These are phyloP conservation scores for Coprinopsis sp. DNA, from an alignment of 768 basidiomycete species.

Conservation along the genomic window DNA sequence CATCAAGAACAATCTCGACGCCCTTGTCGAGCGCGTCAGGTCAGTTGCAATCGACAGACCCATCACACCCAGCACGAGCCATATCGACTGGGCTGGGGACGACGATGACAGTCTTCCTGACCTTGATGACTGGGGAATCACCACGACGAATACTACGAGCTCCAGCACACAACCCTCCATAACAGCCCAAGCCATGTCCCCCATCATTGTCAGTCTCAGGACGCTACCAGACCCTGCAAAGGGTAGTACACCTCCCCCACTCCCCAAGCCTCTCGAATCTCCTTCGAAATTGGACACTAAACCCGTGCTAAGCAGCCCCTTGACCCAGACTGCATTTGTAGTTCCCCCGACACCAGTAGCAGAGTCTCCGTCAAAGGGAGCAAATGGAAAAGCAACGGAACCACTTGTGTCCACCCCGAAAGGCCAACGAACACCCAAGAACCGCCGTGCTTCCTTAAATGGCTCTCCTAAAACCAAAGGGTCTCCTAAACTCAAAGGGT, in stretches of 20 bases:
- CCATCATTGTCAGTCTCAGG: constrained; percentile 60
- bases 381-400: too few species aligned
- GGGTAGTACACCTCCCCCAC: constrained; percentile 12
- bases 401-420: too few species aligned
- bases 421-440: too few species aligned
- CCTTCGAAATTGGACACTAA: too few species aligned
- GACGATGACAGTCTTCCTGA: constrained; percentile 81
- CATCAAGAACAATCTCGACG: constrained; percentile 62
- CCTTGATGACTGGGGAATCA: constrained; percentile 81
- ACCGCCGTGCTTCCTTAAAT: too few species aligned
- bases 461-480: too few species aligned
- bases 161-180: constrained; percentile 19
- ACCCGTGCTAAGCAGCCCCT: too few species aligned
- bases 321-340: too few species aligned
- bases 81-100: constrained; percentile 88
- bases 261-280: constrained; percentile 12
- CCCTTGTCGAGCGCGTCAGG: constrained; percentile 72
- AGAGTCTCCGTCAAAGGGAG: too few species aligned
- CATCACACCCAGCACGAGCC: constrained; percentile 67
- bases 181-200: constrained; percentile 50
- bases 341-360: too few species aligned
- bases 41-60: constrained; percentile 73
- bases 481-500: too few species aligned
- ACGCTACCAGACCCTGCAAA: constrained; percentile 45
- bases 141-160: constrained; percentile 34